phyloP scores from a whole-genome alignment of 148 eudicot genomes.

The Bassia scoparia region DNA sequence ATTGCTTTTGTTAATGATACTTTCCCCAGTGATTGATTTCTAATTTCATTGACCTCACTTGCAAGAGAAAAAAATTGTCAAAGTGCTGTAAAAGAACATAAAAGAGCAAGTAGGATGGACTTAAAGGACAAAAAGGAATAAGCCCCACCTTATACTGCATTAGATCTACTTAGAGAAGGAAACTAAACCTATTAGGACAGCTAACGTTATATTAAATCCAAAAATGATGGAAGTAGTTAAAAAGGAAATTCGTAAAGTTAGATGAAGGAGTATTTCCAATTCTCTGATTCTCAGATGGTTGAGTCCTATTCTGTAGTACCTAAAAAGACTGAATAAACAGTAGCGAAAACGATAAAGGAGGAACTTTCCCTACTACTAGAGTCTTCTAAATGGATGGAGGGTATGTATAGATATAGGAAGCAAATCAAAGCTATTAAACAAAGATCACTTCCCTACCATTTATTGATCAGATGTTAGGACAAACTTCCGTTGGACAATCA shows the following conservation, averaged over 20 bases:
- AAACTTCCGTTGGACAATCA: neutral
- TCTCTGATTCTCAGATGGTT: neutral
- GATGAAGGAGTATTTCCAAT: neutral
- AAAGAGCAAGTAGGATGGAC: neutral
- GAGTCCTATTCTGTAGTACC: neutral
- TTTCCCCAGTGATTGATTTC: neutral
- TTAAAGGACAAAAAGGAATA: too few species aligned
- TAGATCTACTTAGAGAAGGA: neutral
- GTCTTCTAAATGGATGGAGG: neutral
- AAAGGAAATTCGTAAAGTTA: neutral
- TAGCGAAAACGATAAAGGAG: neutral
- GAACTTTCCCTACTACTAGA: neutral
- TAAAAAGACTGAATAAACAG: neutral
- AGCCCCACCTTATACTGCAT: neutral
- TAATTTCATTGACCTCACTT: neutral
- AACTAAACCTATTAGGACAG: neutral
- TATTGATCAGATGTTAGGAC: conserved; percentile 13
- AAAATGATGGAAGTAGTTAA: neutral
- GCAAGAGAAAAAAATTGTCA: neutral
- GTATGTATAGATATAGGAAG: neutral
- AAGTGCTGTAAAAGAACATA: neutral
- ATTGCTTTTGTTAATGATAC: neutral
- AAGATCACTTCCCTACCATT: conserved; percentile 5
- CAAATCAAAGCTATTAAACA: neutral
- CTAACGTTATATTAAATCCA: neutral